These are phyloP conservation scores for Thuidium tamariscinum DNA, from an alignment of 225 moss, liverwort and hornwort genomes.

Conservation along the genomic window DNA sequence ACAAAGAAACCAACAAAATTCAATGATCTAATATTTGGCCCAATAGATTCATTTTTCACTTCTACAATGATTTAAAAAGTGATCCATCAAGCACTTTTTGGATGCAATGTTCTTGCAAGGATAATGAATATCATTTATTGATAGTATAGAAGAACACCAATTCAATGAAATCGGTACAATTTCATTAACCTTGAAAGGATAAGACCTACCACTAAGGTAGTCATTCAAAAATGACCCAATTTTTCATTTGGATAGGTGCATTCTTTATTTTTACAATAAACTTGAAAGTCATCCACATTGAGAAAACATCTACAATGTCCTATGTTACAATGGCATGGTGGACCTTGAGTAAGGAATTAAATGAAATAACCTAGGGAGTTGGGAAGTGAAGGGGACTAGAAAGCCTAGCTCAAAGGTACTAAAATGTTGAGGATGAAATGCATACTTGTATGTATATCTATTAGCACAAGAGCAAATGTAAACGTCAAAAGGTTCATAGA, in stretches of 20 bases:
- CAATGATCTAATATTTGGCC: not conserved
- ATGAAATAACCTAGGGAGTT: not conserved
- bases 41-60: not conserved
- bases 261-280: not conserved
- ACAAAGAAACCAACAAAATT: not conserved
- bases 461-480: not conserved
- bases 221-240: not conserved
- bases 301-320: rapidly evolving
- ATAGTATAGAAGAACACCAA: not conserved
- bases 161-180: not conserved
- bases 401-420: too few species aligned
- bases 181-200: not conserved
- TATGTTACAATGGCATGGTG: not conserved
- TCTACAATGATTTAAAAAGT: rapidly evolving
- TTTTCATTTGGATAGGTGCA: not conserved
- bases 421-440: not conserved
- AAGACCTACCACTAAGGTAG: not conserved
- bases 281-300: not conserved
- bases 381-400: not conserved
- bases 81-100: not conserved
- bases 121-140: not conserved
- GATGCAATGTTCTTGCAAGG: rapidly evolving
- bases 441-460: not conserved
- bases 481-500: not conserved
- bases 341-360: not conserved